Conservation (phyloP, 495 filamentous ascomycete genomes). For the Xylaria cubensis region DNA sequence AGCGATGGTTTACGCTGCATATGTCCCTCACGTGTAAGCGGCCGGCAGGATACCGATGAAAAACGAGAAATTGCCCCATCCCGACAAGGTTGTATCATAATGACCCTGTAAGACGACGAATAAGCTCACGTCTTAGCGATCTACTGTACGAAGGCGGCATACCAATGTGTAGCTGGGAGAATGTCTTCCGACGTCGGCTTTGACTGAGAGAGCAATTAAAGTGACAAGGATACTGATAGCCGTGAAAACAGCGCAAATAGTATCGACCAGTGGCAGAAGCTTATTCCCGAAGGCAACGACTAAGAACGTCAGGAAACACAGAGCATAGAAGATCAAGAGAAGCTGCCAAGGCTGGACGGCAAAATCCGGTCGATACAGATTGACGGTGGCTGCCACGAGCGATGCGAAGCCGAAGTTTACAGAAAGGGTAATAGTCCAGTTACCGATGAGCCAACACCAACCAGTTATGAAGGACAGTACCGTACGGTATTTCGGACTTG, state of each 20-base stretch:
- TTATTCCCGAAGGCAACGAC: slow-evolving; percentile 63
- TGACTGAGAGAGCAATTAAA: slow-evolving; percentile 57
- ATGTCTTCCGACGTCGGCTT: slow-evolving; percentile 60
- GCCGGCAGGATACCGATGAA: slow-evolving; percentile 60
- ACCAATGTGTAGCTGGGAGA: slow-evolving; percentile 44
- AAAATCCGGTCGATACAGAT: slow-evolving; percentile 53
- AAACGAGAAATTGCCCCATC: slow-evolving; percentile 62
- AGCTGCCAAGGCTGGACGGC: slow-evolving; percentile 54
- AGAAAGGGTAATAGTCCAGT: slow-evolving; percentile 65
- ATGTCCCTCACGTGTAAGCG: slow-evolving; percentile 55
- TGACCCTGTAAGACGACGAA: slow-evolving; percentile 55
- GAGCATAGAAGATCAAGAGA: slow-evolving; percentile 61
- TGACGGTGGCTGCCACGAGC: slow-evolving; percentile 59
- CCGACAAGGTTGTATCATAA: slow-evolving; percentile 58
- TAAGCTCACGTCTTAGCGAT: slow-evolving; percentile 45
- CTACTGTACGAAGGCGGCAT: slow-evolving; percentile 48
- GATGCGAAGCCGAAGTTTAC: slow-evolving; percentile 64
- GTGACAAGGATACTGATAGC: slow-evolving; percentile 41
- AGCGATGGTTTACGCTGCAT: neutral
- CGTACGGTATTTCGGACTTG: slow-evolving; percentile 53
- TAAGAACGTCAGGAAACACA: slow-evolving; percentile 58
- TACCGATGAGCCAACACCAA: slow-evolving; percentile 61
- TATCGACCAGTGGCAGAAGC: slow-evolving; percentile 60
- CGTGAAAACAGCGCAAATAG: slow-evolving; percentile 50
- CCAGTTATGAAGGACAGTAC: slow-evolving; percentile 64